Conservation (phyloP, 148 eudicot genomes). For the Pouteria glomerata region DNA sequence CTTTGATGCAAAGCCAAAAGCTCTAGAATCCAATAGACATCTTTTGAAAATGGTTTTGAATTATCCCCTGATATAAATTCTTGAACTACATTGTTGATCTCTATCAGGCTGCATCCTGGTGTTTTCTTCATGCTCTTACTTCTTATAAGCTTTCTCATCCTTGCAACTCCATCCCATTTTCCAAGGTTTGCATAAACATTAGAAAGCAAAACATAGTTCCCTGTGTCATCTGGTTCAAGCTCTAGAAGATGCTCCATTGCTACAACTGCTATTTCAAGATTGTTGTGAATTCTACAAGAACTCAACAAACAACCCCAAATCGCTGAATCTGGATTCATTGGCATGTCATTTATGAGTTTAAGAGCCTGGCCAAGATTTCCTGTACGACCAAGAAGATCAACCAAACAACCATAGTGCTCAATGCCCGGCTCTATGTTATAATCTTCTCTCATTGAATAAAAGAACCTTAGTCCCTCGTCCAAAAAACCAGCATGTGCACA, state of each 20-base stretch:
- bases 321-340: slow-evolving; percentile 42
- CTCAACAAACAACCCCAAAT: slow-evolving; percentile 44
- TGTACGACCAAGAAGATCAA: slow-evolving; percentile 36
- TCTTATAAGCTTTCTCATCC: slow-evolving; percentile 28
- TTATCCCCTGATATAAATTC: slow-evolving; percentile 24
- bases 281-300: slow-evolving; percentile 39
- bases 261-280: slow-evolving; percentile 32
- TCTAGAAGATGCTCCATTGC: slow-evolving; percentile 37
- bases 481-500: slow-evolving; percentile 38
- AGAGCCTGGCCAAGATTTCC: slow-evolving; percentile 34
- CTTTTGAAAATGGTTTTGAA: slow-evolving; percentile 11
- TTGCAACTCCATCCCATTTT: slow-evolving; percentile 33
- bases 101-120: slow-evolving; percentile 31
- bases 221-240: slow-evolving; percentile 40
- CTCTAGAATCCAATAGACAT: slow-evolving; percentile 19
- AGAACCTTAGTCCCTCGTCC: slow-evolving; percentile 35
- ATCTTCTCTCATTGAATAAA: slow-evolving; percentile 24
- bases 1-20: slow-evolving; percentile 21
- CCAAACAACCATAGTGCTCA: slow-evolving; percentile 54
- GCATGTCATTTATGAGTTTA: slow-evolving; percentile 32
- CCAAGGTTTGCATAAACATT: slow-evolving; percentile 41
- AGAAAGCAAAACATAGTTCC: slow-evolving; percentile 41
- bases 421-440: slow-evolving; percentile 31
- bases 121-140: slow-evolving; percentile 28
- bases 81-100: slow-evolving; percentile 17